Conservation (phyloP, 768 basidiomycete genomes). For the Russula virescens region DNA sequence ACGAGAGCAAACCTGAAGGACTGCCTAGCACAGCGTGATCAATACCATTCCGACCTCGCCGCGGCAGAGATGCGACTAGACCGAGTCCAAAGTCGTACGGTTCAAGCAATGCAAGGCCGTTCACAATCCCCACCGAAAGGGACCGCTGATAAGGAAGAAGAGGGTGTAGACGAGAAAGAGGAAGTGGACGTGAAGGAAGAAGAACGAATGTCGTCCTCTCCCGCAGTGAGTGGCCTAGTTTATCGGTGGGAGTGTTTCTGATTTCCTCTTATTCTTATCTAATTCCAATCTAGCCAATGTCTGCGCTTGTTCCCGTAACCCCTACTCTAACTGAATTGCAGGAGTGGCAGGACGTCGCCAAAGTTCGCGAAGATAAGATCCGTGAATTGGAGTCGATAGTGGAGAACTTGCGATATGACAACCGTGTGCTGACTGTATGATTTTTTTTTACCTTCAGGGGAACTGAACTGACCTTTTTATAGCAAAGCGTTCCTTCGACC, state of each 20-base stretch:
- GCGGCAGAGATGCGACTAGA: slow-evolving; percentile 58
- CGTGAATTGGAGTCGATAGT: slow-evolving; percentile 24
- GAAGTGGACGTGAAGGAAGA: slow-evolving; percentile 35
- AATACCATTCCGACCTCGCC: slow-evolving; percentile 46
- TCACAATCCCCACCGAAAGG: slow-evolving; percentile 9
- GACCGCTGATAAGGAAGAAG: slow-evolving; percentile 12
- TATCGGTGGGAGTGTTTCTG: slow-evolving; percentile 56
- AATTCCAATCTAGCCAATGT: slow-evolving; percentile 41
- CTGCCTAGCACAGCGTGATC: slow-evolving; percentile 42
- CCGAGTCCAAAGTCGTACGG: slow-evolving; percentile 49
- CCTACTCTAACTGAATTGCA: slow-evolving; percentile 31
- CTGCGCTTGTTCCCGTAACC: slow-evolving; percentile 27
- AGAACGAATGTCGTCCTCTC: slow-evolving; percentile 55
- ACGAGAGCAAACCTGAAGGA: slow-evolving; percentile 47
- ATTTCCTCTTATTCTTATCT: slow-evolving; percentile 38
- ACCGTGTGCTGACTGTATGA: slow-evolving; percentile 20
- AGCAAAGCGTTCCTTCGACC: slow-evolving; percentile 20
- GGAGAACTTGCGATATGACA: slow-evolving; percentile 26
- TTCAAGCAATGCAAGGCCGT: slow-evolving; percentile 27
- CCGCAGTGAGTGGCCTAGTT: slow-evolving; percentile 65
- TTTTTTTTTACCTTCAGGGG: neutral
- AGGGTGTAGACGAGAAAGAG: slow-evolving; percentile 18
- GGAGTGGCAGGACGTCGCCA: slow-evolving; percentile 39
- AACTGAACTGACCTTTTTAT: neutral
- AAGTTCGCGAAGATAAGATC: slow-evolving; percentile 29